phyloP scores from a whole-genome alignment of 345 rosid species.

The Murraya koenigii region DNA sequence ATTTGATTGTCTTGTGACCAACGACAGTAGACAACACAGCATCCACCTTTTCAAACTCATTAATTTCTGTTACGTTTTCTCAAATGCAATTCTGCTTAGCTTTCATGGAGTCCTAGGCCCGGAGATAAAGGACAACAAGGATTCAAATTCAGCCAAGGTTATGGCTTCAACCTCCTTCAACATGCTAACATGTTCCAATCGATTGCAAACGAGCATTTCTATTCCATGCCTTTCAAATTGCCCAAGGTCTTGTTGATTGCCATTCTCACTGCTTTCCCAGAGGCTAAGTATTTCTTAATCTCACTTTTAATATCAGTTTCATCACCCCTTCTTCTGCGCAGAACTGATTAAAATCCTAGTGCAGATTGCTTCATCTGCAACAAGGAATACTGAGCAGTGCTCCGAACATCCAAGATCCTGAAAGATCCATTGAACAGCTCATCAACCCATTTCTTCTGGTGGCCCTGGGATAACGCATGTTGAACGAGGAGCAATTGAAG shows the following conservation, averaged over 20 bases:
- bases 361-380: conserved; percentile 27
- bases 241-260: no score
- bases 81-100: conserved; percentile 12
- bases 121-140: conserved; percentile 38
- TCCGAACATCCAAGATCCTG: conserved; percentile 25
- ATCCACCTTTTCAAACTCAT: conserved; percentile 38
- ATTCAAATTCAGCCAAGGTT: no score
- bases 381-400: conserved; percentile 27
- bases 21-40: not conserved
- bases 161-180: no score
- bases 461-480: not conserved
- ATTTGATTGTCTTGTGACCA: not conserved
- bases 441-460: conserved; percentile 1
- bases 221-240: no score
- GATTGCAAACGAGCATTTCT: no score
- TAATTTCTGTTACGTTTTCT: conserved; percentile 18
- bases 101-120: conserved; percentile 26
- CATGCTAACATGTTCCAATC: no score
- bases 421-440: conserved; percentile 21
- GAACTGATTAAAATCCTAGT: conserved; percentile 24
- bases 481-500: conserved; percentile 11
- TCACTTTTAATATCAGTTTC: conserved; percentile 5
- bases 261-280: not conserved
- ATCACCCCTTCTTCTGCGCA: conserved; percentile 29
- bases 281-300: conserved; percentile 35